Percentiles rank a stretch among this genome's conserved stretches.
Evolutionary conservation across 352 stramenopile genomes (phyloP).

Genomic region (Globisporangium acanthophoron): DNA sequence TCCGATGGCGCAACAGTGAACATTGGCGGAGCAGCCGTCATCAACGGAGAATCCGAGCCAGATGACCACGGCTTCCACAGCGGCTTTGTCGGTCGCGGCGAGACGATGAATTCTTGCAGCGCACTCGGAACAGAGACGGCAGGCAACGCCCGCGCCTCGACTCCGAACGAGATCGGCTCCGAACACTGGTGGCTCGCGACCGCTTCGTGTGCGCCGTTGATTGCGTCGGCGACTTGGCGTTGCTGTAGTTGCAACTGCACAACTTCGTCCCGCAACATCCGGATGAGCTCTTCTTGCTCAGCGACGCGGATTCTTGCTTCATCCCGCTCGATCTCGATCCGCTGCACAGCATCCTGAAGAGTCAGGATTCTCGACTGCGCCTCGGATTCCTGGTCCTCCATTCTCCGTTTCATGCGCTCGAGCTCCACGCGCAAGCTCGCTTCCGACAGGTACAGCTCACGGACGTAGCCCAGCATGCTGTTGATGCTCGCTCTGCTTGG

Average conservation of each 20-base stretch:
- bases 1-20: conserved; percentile 9
- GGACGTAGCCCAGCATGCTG: conserved; percentile 72
- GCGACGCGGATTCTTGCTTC: conserved; percentile 23
- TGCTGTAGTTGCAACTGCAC: conserved; percentile 16
- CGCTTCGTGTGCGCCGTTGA: neutral
- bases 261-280: conserved; percentile 29
- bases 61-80: conserved; percentile 45
- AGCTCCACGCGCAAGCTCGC: conserved; percentile 54
- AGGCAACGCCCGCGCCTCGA: neutral
- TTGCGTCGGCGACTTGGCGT: conserved; percentile 5
- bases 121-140: neutral
- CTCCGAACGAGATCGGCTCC: neutral
- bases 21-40: neutral
- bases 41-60: conserved; percentile 24
- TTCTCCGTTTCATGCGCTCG: conserved; percentile 41
- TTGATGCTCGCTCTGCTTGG: conserved; percentile 53
- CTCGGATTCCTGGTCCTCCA: conserved; percentile 40
- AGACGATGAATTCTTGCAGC: conserved; percentile 8
- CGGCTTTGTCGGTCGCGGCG: conserved; percentile 26
- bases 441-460: conserved; percentile 65
- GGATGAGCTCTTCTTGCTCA: conserved; percentile 42
- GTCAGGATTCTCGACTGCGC: conserved; percentile 23
- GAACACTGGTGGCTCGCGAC: neutral
- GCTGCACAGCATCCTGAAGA: conserved; percentile 34
- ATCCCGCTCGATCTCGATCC: conserved; percentile 30